These are phyloP conservation scores for Pseudogymnoascus sp. DNA, from an alignment of 2,329 filamentous ascomycete species.

Conservation along the genomic window DNA sequence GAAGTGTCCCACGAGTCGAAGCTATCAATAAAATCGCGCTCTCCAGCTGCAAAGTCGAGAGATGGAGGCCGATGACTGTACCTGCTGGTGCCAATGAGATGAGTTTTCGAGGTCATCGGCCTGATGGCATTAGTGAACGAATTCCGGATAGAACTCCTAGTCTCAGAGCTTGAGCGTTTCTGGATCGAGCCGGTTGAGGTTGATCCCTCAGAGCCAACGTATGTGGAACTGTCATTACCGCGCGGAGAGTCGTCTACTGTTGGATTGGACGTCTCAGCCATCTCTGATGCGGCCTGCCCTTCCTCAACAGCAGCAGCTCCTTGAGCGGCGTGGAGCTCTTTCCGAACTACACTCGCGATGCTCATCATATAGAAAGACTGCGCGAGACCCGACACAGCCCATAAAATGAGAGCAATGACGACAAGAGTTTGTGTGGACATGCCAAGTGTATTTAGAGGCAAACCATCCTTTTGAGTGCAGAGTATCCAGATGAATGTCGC, in stretches of 20 bases:
- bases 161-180: conserved; percentile 39
- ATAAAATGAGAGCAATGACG: conserved; percentile 23
- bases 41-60: conserved; percentile 35
- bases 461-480: conserved; percentile 15
- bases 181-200: conserved; percentile 39
- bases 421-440: conserved; percentile 19
- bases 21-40: conserved; percentile 38
- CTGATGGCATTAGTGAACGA: conserved; percentile 43
- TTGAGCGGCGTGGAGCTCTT: conserved; percentile 18
- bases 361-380: conserved; percentile 25
- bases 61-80: conserved; percentile 38
- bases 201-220: conserved; percentile 20
- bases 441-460: conserved; percentile 18
- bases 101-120: conserved; percentile 50
- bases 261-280: conserved; percentile 12
- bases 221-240: conserved; percentile 15
- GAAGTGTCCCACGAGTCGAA: conserved; percentile 74
- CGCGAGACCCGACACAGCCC: conserved; percentile 23
- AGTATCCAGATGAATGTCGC: conserved; percentile 23
- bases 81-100: conserved; percentile 40
- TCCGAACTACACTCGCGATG: conserved; percentile 23
- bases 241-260: conserved; percentile 11
- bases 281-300: not conserved
- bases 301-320: not conserved
- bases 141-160: conserved; percentile 41